Percentiles rank a stretch among this genome's conserved stretches.
phyloP scores from a whole-genome alignment of 768 basidiomycete genomes.

The Boletus fagicola region DNA sequence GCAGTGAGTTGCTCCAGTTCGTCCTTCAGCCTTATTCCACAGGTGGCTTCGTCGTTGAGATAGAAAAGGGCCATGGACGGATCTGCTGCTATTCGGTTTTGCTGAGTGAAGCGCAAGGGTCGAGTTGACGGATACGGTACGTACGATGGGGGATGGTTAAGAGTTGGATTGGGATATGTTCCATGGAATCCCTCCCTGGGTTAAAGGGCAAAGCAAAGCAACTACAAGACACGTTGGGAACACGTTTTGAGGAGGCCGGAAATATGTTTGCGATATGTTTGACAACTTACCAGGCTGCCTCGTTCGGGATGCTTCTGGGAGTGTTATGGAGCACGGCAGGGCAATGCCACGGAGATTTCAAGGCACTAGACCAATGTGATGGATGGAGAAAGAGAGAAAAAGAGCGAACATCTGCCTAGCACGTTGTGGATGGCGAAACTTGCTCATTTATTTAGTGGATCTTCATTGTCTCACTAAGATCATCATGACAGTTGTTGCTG shows the following conservation, averaged over 20 bases:
- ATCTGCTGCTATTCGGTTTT: constrained; percentile 4
- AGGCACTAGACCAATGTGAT: constrained; percentile 6
- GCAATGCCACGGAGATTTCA: constrained; percentile 25
- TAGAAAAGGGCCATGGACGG: constrained; percentile 27
- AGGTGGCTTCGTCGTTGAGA: constrained; percentile 18
- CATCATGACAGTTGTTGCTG: neutral
- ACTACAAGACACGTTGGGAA: constrained; percentile 26
- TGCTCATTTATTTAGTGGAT: constrained; percentile 9
- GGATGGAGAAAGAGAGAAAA: neutral
- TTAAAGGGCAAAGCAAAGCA: constrained; percentile 27
- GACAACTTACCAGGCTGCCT: constrained; percentile 15
- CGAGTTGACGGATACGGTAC: constrained; percentile 12
- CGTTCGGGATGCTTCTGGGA: constrained; percentile 19
- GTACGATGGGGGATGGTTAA: constrained; percentile 22
- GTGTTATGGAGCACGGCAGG: constrained; percentile 7
- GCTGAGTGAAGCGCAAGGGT: constrained; percentile 5
- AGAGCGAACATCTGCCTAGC: neutral
- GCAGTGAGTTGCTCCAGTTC: constrained; percentile 28
- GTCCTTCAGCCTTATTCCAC: constrained; percentile 10
- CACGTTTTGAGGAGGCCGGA: constrained; percentile 27
- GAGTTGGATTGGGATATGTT: constrained; percentile 22
- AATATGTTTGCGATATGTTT: constrained; percentile 20
- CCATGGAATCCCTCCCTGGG: constrained; percentile 18
- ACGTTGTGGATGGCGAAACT: constrained; percentile 8
- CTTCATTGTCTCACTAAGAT: neutral